Conservation (phyloP, 177 flowering plant genomes). For the Telopea speciosissima region DNA sequence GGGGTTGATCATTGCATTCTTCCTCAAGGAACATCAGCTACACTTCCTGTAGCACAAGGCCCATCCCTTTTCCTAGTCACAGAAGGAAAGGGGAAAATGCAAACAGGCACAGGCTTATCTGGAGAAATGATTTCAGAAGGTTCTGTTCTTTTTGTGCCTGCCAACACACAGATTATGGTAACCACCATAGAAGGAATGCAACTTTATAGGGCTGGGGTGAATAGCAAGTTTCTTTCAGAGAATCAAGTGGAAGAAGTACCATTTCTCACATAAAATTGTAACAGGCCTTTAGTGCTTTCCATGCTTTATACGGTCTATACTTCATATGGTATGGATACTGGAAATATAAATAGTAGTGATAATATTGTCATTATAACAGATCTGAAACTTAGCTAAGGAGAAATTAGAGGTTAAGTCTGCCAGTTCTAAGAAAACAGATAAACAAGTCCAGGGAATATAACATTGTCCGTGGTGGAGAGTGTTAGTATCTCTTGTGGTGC, state of each 20-base stretch:
- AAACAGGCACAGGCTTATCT: constrained; percentile 11
- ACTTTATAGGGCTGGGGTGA: constrained; percentile 80
- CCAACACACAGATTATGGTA: constrained; percentile 38
- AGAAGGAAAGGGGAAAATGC: constrained; percentile 54
- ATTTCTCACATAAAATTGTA: too few relatives aligned
- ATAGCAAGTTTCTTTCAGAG: constrained; percentile 22
- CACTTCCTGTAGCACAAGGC: constrained; percentile 55
- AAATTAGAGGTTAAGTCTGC: too few relatives aligned
- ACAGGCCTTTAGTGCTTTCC: not conserved
- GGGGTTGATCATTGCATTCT: constrained; percentile 78
- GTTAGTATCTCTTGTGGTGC: too few relatives aligned
- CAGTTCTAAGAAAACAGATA: too few relatives aligned
- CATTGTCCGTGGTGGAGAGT: too few relatives aligned
- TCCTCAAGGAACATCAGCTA: constrained; percentile 41
- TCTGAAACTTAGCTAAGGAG: too few relatives aligned
- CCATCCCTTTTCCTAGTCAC: constrained; percentile 67
- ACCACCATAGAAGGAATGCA: constrained; percentile 32
- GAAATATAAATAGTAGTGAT: too few relatives aligned
- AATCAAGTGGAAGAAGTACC: not conserved
- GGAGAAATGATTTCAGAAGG: constrained; percentile 39
- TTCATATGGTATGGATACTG: too few relatives aligned
- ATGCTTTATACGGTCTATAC: too few relatives aligned
- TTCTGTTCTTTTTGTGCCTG: constrained; percentile 65
- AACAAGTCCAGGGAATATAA: too few relatives aligned
- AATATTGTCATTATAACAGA: too few relatives aligned